Evolutionary conservation across 1,284 basidiomycete genomes (phyloP).

Genomic region (Boletus albobrunnescens): DNA sequence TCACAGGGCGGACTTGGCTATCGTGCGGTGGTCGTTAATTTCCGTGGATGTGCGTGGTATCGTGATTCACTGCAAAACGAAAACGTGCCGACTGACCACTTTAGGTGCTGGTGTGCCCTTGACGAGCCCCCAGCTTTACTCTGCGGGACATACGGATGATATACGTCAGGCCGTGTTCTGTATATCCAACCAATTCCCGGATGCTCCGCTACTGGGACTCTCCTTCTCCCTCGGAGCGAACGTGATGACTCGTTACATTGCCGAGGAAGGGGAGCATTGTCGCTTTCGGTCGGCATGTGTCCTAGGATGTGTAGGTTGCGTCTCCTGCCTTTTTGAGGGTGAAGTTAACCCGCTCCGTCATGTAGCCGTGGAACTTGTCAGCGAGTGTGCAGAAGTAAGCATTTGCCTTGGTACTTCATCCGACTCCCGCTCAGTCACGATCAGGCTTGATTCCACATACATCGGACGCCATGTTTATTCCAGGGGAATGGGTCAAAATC

Average conservation of each 20-base stretch:
- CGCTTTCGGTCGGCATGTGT: conserved; percentile 76
- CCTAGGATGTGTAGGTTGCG: conserved; percentile 68
- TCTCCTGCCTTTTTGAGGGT: conserved; percentile 5
- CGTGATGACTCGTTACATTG: conserved; percentile 88
- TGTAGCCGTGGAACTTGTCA: conserved; percentile 73
- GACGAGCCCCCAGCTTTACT: conserved; percentile 81
- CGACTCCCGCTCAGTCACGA: conserved; percentile 9
- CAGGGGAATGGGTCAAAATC: conserved; percentile 77
- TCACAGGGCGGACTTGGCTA: conserved; percentile 80
- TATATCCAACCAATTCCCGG: conserved; percentile 71
- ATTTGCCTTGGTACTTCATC: conserved; percentile 15
- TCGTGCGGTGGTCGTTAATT: conserved; percentile 86
- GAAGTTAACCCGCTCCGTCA: conserved; percentile 12
- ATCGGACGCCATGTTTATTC: conserved; percentile 76
- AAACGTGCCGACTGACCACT: conserved; percentile 9
- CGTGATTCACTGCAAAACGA: conserved; percentile 4
- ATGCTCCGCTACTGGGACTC: conserved; percentile 79
- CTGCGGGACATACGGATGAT: conserved; percentile 83
- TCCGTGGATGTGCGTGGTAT: conserved; percentile 75
- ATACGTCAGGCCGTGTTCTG: conserved; percentile 78
- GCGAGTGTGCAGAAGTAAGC: conserved; percentile 55
- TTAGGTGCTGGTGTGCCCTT: conserved; percentile 80
- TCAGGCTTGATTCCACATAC: conserved; percentile 60
- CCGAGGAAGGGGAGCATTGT: conserved; percentile 76
- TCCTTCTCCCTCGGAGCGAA: conserved; percentile 95